phyloP scores from a whole-genome alignment of 257 asterid species.

The Orobanche coerulescens region DNA sequence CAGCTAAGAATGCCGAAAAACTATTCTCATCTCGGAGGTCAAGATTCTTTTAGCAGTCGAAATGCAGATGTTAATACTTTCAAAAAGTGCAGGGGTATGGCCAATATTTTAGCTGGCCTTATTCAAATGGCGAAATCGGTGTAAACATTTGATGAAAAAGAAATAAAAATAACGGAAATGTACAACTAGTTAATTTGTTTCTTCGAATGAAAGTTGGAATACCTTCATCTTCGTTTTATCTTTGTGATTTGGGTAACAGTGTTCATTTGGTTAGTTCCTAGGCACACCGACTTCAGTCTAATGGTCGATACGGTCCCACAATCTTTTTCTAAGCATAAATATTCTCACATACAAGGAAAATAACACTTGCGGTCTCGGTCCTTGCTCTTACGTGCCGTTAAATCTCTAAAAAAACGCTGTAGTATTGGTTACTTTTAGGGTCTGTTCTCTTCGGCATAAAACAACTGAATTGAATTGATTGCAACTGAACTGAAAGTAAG shows the following conservation, averaged over 20 bases:
- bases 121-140: constrained; percentile 5
- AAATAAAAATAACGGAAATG: background rate
- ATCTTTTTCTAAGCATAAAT: too few relatives aligned
- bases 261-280: too few relatives aligned
- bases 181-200: background rate
- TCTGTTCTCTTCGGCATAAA: too few relatives aligned
- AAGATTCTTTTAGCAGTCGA: constrained; percentile 21
- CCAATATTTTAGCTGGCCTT: constrained; percentile 45
- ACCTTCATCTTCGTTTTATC: background rate
- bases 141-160: background rate
- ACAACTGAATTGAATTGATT: too few relatives aligned
- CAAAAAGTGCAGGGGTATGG: constrained; percentile 18
- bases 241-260: background rate
- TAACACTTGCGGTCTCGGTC: too few relatives aligned
- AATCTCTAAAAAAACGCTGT: too few relatives aligned
- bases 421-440: too few relatives aligned
- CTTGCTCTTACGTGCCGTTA: too few relatives aligned
- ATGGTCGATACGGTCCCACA: too few relatives aligned
- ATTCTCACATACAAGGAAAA: too few relatives aligned
- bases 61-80: background rate
- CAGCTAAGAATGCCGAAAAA: constrained; percentile 46
- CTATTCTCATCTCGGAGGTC: constrained; percentile 36
- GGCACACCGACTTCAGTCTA: too few relatives aligned
- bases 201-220: constrained; percentile 14
- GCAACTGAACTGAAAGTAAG: too few relatives aligned